Base-by-base conservation (phyloP, 768 basidiomycete species). In the Candolleomyces aberdarensis region DNA sequence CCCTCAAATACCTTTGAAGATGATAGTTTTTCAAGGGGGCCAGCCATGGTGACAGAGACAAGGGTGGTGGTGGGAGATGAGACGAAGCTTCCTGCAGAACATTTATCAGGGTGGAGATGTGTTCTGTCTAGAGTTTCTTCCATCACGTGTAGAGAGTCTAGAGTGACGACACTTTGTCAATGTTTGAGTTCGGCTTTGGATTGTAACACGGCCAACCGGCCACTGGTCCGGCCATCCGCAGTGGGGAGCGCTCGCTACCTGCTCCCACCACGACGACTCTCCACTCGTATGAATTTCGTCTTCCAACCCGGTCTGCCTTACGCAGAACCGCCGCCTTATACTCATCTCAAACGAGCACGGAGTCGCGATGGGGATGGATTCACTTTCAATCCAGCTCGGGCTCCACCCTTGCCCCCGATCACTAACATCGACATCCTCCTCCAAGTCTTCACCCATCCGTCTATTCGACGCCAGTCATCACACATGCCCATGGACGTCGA, bases 1-100 rank as follows among this genome's bases (percentile, higher is more conserved):
- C 96, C 97, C 60, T 83, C 88, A 63, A 89, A 96, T 11, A 85
- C 81, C 73, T 89, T 89, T 83, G 85, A 94, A 10, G 84, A 79
- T 1, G 92, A 89, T 17, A 94, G 63, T 70, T 86, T 84, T 65
- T 91, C 84, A 65, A 95, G 83, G 39, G 69, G 66, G 15, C 57
- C 57, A 19, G 56, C 46, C 36, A 62, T 62, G 44, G 11, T 19
- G 29, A 15, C 15, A 14, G 20, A 9, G 40, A 41, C 39, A 36
- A 19, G 40, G 19, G 46, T 32, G 50, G 46, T 32, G 50, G 44
- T 52, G 53, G 53, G 59, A 57, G 56, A 47, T 48, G 56, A 49
- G 29, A 32, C 55, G 20, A 7, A 46, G 44, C 15, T 46, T 46
- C 44, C 52, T 53, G 52, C 13, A 56, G 54, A 56, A 56, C 54